A percentile compares a stretch with the other conserved stretches of the same genome.
phyloP scores from a whole-genome alignment of 192 early-diverging fungal species.

The Mortierella claussenii region DNA sequence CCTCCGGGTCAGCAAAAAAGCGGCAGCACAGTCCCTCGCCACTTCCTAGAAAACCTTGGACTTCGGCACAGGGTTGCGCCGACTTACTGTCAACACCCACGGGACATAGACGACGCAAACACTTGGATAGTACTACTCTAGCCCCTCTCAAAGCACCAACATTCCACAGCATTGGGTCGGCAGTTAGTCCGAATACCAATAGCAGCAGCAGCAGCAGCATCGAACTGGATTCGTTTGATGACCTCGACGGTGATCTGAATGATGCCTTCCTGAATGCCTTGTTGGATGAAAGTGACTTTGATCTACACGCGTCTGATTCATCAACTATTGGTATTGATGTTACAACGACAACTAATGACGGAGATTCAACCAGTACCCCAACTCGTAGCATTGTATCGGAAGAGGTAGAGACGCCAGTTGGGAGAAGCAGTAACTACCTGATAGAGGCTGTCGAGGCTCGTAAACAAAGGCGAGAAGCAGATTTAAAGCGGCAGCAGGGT shows the following conservation, averaged over 20 bases:
- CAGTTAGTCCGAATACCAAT: too few relatives aligned
- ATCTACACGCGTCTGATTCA: background rate
- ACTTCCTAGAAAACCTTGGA: constrained; percentile 10
- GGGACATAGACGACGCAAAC: too few relatives aligned
- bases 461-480: constrained; percentile 2
- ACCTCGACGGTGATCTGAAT: constrained; percentile 9
- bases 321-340: too few relatives aligned
- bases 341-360: background rate
- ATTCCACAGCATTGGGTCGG: too few relatives aligned
- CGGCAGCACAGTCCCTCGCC: constrained; percentile 52
- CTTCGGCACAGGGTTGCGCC: background rate
- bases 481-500: background rate
- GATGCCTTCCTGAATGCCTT: constrained; percentile 10
- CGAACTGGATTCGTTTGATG: constrained; percentile 4
- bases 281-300: constrained; percentile 11
- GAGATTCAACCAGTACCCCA: too few relatives aligned
- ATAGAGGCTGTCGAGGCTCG: constrained; percentile 13
- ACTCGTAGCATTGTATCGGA: too few relatives aligned
- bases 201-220: too few relatives aligned
- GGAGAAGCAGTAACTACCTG: background rate
- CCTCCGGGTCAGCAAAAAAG: constrained; percentile 32
- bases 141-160: too few relatives aligned
- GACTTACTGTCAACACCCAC: background rate
- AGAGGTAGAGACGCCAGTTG: too few relatives aligned
- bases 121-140: too few relatives aligned